Base-by-base conservation (phyloP, 305 asterid genomes). In the Plantago coronopus region DNA sequence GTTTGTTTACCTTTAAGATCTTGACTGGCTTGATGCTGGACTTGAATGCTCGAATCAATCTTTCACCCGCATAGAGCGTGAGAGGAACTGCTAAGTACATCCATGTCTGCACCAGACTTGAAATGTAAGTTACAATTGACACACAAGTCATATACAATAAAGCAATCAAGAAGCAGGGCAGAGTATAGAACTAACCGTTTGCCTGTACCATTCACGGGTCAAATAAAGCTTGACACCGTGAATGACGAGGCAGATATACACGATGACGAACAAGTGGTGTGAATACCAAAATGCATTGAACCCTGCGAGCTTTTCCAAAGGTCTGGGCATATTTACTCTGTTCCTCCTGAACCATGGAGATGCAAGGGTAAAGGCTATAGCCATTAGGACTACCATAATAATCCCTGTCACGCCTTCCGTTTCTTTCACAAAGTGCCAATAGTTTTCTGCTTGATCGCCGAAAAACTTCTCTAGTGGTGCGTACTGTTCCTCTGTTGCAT, bases 281-380 rank as follows among this genome's bases (percentile, higher is more conserved):
- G 96, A 87, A 49, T 91, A 91, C 97, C 97, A 91, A 17, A 91
- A 91, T 49, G 97, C 96, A 66, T 88, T 91, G 84, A 91, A 91
- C 7, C 97, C 97, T 0, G 97, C 80, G 61, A 87, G 83, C 49
- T 85, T 83, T 62, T 87, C 27, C 27, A 91, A 54, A 1, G 94
- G 95, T 57, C 67, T 81, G 0, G 96, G 97, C 5, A 91, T 27
- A 50, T 71, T 77, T 0, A 85, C 65, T 43, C 60, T 72, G 25
- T 63, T 67, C 49, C 96, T 72, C 31, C 97, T 73, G 29, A 91
- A 82, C 96, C 81, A 83, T 1, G 95, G 95, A 9, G 91, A 63
- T 43, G 97, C 96, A 10, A 91, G 78, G 13, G 94, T 82, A 81
- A 87, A 91, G 6, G 96, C 93, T 54, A 91, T 71, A 12, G 89